These are phyloP conservation scores for Pinus albicaulis DNA, from an alignment of 75 land plant genomes.

Conservation along the genomic window DNA sequence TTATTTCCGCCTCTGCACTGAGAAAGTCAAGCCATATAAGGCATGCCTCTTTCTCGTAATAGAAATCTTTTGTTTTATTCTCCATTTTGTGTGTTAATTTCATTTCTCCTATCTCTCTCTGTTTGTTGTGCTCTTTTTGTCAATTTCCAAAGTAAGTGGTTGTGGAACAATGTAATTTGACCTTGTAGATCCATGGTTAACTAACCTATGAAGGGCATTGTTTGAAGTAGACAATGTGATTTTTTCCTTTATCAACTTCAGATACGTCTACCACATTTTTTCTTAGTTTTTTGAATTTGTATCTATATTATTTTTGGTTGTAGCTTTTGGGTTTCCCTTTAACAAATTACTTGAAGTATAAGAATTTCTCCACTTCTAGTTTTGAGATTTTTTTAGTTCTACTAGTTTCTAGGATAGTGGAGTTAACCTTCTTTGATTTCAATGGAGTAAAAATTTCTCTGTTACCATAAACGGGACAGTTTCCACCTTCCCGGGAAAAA, in stretches of 20 bases:
- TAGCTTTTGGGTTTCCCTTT: background rate
- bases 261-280: background rate
- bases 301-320: background rate
- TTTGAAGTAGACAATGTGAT: background rate
- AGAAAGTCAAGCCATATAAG: no score
- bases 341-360: background rate
- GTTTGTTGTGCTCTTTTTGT: no score
- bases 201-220: background rate
- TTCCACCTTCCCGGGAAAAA: no score
- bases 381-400: background rate
- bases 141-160: conserved; percentile 83
- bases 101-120: no score
- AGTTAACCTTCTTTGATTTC: conserved; percentile 4
- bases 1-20: no score
- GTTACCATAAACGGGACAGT: no score
- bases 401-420: background rate
- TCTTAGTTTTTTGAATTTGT: background rate
- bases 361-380: background rate
- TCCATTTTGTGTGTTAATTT: no score
- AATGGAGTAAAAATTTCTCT: background rate
- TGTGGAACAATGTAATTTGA: conserved; percentile 62
- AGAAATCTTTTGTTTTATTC: no score
- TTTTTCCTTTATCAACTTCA: background rate
- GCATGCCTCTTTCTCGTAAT: no score
- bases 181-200: conserved; percentile 15